Conservation (phyloP, 768 basidiomycete genomes). For the Leccinum longicurvipes region DNA sequence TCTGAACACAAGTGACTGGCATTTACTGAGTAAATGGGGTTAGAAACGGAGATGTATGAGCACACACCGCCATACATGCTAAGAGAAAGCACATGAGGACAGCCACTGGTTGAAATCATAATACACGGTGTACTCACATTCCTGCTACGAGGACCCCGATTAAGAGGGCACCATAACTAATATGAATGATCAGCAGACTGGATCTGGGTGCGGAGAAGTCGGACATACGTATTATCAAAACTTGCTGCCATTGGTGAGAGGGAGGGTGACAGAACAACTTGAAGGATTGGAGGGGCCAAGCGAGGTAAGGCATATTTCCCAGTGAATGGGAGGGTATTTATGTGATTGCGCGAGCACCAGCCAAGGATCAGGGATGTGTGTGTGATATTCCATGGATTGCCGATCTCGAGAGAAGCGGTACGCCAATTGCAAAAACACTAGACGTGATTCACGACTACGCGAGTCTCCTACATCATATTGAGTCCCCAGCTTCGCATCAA, state of each 20-base stretch:
- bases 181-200: neutral
- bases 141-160: constrained; percentile 49
- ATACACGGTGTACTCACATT: constrained; percentile 34
- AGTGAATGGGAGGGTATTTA: constrained; percentile 2
- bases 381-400: neutral
- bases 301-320: neutral
- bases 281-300: neutral
- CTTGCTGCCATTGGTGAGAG: constrained; percentile 3
- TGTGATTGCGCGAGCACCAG: neutral
- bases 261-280: neutral
- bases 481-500: neutral
- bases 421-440: neutral
- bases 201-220: neutral
- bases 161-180: constrained; percentile 49
- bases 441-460: neutral
- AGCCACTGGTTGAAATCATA: neutral
- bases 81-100: neutral
- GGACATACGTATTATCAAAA: constrained; percentile 35
- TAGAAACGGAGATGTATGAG: neutral
- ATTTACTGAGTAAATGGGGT: neutral
- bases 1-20: constrained; percentile 52
- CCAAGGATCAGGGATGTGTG: neutral
- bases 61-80: constrained; percentile 51
- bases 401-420: neutral
- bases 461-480: neutral